Conservation (phyloP, 352 stramenopile genomes). For the Phytophthora multivora region DNA sequence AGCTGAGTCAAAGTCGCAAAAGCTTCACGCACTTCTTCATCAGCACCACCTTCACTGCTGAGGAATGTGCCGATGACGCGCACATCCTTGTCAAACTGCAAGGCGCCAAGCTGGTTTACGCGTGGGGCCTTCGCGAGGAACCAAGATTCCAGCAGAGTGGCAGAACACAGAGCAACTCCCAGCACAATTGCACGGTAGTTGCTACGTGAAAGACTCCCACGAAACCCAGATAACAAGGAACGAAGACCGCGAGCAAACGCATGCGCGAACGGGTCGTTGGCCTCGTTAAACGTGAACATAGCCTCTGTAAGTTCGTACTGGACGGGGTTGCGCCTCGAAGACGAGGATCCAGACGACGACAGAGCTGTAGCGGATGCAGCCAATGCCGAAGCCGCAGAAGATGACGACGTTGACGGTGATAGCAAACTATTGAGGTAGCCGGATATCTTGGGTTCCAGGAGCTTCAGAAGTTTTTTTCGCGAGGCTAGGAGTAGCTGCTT, state of each 20-base stretch:
- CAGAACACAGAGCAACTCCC: conserved; percentile 42
- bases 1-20: conserved; percentile 75
- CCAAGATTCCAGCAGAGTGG: conserved; percentile 67
- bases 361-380: conserved; percentile 37
- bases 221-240: conserved; percentile 58
- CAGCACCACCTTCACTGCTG: conserved; percentile 40
- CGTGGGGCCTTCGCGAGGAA: conserved; percentile 55
- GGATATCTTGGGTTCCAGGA: conserved; percentile 78
- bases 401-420: conserved; percentile 37
- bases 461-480: conserved; percentile 76
- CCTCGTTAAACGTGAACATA: conserved; percentile 89
- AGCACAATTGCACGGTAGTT: conserved; percentile 70
- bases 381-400: conserved; percentile 37
- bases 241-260: conserved; percentile 70
- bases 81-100: conserved; percentile 89
- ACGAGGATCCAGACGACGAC: conserved; percentile 27
- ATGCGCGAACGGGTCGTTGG: conserved; percentile 86
- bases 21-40: conserved; percentile 53
- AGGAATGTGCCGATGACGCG: conserved; percentile 77
- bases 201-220: conserved; percentile 49
- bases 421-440: conserved; percentile 58
- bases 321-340: conserved; percentile 46
- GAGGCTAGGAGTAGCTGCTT: conserved; percentile 67
- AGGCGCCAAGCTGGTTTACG: conserved; percentile 82
- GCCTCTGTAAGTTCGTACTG: conserved; percentile 84